A percentile compares a stretch with the other conserved stretches of the same genome.
Conservation (phyloP, 345 rosid species). For the Salix arbutifolia region DNA sequence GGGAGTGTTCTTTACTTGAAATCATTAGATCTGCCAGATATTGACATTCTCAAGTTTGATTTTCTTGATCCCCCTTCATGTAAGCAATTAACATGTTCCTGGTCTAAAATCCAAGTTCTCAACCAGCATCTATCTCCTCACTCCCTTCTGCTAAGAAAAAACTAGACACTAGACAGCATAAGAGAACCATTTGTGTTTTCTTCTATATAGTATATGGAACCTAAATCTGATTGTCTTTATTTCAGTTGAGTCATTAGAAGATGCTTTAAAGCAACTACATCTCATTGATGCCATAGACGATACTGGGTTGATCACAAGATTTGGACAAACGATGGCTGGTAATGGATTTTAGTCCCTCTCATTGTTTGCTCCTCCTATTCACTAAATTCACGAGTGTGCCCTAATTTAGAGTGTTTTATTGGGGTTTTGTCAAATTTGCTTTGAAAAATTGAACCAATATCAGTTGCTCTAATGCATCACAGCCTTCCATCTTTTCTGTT, state of each 20-base stretch:
- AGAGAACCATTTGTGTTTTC: not conserved
- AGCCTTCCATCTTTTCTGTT: no score
- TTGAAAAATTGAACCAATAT: not conserved
- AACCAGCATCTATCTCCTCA: not conserved
- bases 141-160: not conserved
- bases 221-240: constrained; percentile 21
- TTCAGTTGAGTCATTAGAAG: constrained; percentile 80
- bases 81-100: constrained; percentile 24
- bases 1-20: constrained; percentile 93
- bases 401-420: not conserved
- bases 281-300: constrained; percentile 92
- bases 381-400: not conserved
- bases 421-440: not conserved
- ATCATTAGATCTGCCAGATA: constrained; percentile 88
- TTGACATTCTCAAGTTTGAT: constrained; percentile 85
- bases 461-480: no score
- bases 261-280: constrained; percentile 87
- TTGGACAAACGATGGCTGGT: constrained; percentile 94
- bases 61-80: constrained; percentile 95
- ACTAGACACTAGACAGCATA: not conserved
- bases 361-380: not conserved
- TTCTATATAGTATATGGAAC: not conserved
- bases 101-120: not conserved
- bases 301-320: constrained; percentile 68
- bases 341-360: constrained; percentile 23